Evolutionary conservation across 176 grass and related monocot genomes (phyloP), one percentile per base, ranked within the genome.

Genomic region (Poa annua): DNA sequence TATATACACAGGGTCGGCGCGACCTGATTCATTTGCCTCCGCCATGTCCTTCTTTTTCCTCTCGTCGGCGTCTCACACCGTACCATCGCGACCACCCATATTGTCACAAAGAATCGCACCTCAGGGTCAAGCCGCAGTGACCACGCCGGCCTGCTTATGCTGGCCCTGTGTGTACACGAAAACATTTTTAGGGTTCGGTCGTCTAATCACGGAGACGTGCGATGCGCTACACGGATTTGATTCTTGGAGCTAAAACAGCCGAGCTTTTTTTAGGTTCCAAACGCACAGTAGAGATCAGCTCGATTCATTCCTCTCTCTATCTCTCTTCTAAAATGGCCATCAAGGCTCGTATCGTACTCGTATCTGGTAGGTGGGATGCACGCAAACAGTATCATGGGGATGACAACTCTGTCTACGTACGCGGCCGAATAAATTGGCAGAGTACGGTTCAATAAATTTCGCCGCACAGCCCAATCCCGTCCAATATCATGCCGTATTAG

Each of bases 341-440:
- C 63, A 36, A 66, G 15, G 32, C 62, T 66, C 63, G 26, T 64
- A 64, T 16, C 61, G 26, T 64, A 64, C 26, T 7, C 2, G 63
- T 38, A 66, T 66, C 16, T 19, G 33, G 64, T 66, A 66, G 64
- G 64, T 66, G 29, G 26, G 61, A 64, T 17, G 60, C 60, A 63
- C 38, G 6, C 7, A 7, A 63, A 45, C 60, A 63, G 59, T 62
- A 29, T 62, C 24, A 29, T 62, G 4, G 57, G 0, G 4, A 56
- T 10, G 26, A 64, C 61, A 34, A 32, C 26, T 16, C 33, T 3
- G 5, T 45, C 61, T 64, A 64, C 59, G 61, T 64, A 64, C 61
- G 61, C 61, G 26, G 26, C 61, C 61, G 61, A 33, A 64, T 64
- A 64, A 64, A 64, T 64, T 17, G 13, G 26, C 26, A 0, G 6